A percentile compares a stretch with the other conserved stretches of the same genome.
Evolutionary conservation across 208 protist genomes (phyloP).

Genomic region (Polymyxa betae): DNA sequence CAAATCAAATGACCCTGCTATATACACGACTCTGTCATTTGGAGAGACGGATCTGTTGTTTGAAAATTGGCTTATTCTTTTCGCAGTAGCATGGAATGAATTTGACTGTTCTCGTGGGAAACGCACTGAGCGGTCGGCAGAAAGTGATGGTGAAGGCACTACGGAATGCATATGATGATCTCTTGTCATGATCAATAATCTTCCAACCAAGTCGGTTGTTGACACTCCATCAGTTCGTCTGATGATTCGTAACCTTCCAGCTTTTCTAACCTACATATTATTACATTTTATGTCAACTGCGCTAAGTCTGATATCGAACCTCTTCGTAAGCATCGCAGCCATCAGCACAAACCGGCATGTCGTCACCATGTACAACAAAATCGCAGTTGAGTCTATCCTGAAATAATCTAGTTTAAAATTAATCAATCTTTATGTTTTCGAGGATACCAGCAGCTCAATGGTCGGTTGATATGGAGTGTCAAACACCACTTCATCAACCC

Average conservation of each 20-base stretch:
- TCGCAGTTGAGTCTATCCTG: constrained; percentile 84
- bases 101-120: constrained; percentile 59
- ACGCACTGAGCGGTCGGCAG: neutral
- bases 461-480: constrained; percentile 86
- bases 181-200: constrained; percentile 92
- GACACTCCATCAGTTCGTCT: constrained; percentile 92
- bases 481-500: constrained; percentile 93
- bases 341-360: constrained; percentile 85
- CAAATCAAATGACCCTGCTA: constrained; percentile 94
- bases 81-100: constrained; percentile 83
- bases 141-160: neutral
- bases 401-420: constrained; percentile 71
- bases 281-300: neutral
- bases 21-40: constrained; percentile 90
- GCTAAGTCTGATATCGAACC: constrained; percentile 45
- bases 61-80: constrained; percentile 93
- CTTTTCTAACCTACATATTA: neutral
- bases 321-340: constrained; percentile 61
- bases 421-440: neutral
- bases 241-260: constrained; percentile 80
- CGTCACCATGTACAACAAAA: constrained; percentile 95
- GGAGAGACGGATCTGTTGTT: constrained; percentile 71
- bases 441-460: constrained; percentile 64
- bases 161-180: constrained; percentile 65
- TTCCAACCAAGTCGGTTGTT: constrained; percentile 94